Conservation (phyloP, 2,329 filamentous ascomycete genomes). For the Phialophora macrospora region DNA sequence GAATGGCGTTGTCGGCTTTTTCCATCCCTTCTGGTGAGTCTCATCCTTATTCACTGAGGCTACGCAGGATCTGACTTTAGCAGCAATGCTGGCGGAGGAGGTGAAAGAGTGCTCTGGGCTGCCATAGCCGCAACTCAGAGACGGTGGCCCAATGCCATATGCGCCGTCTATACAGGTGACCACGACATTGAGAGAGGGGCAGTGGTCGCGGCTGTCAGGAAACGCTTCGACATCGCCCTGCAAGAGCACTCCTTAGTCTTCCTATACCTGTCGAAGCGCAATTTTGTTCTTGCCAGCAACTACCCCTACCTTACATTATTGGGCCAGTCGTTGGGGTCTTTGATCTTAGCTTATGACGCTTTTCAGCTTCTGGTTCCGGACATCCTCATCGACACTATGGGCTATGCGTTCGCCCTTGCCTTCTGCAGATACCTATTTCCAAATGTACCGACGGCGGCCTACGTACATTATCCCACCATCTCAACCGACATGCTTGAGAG, state of each 20-base stretch:
- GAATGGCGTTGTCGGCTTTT: slow-evolving; percentile 90
- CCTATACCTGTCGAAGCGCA: slow-evolving; percentile 85
- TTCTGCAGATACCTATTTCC: slow-evolving; percentile 82
- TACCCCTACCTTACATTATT: slow-evolving; percentile 93
- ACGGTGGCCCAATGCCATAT: slow-evolving; percentile 85
- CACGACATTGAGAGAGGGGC: slow-evolving; percentile 80
- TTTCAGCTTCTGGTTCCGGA: slow-evolving; percentile 91
- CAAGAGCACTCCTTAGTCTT: slow-evolving; percentile 83
- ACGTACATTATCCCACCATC: slow-evolving; percentile 97
- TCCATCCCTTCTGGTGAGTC: slow-evolving; percentile 91
- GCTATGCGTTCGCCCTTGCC: slow-evolving; percentile 88
- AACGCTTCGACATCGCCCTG: slow-evolving; percentile 89
- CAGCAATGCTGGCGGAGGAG: slow-evolving; percentile 93
- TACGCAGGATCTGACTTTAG: slow-evolving; percentile 17
- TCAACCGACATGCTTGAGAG: slow-evolving; percentile 96
- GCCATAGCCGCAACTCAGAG: slow-evolving; percentile 89
- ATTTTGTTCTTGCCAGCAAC: slow-evolving; percentile 82
- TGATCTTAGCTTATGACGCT: slow-evolving; percentile 87
- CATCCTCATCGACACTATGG: slow-evolving; percentile 97
- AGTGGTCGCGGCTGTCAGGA: slow-evolving; percentile 78
- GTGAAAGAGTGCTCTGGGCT: slow-evolving; percentile 94
- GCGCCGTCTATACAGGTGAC: slow-evolving; percentile 93
- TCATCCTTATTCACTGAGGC: neutral
- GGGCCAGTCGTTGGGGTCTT: slow-evolving; percentile 88
- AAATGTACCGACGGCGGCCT: slow-evolving; percentile 80